These are phyloP conservation scores for Lactarius trivialis DNA, from an alignment of 768 basidiomycete species.

Conservation along the genomic window DNA sequence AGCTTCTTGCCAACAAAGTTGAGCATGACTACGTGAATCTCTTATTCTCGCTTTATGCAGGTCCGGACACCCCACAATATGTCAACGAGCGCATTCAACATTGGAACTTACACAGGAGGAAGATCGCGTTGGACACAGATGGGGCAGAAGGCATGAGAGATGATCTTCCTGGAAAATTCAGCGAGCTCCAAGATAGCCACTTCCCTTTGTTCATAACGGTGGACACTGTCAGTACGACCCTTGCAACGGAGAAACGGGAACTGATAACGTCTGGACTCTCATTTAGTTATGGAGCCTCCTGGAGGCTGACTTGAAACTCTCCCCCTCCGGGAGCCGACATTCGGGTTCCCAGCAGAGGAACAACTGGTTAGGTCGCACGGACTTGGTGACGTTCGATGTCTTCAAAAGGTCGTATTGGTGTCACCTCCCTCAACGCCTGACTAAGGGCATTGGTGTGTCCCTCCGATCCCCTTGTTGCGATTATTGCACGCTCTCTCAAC, in stretches of 20 bases:
- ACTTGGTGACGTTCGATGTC: slow-evolving; percentile 38
- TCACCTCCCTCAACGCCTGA: slow-evolving; percentile 45
- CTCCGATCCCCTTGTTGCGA: background rate
- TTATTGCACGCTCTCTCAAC: background rate
- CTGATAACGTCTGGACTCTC: background rate
- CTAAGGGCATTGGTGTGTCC: slow-evolving; percentile 45
- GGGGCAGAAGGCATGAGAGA: slow-evolving; percentile 37
- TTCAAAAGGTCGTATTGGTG: slow-evolving; percentile 55
- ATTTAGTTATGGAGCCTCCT: slow-evolving; percentile 43
- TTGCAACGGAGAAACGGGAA: background rate
- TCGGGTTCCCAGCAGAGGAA: slow-evolving; percentile 3
- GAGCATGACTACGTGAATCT: slow-evolving; percentile 56
- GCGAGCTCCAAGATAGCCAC: slow-evolving; percentile 48
- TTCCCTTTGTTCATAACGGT: slow-evolving; percentile 70
- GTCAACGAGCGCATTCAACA: slow-evolving; percentile 30
- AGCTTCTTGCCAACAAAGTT: slow-evolving; percentile 61
- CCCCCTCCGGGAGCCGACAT: background rate
- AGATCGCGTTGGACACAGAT: slow-evolving; percentile 36
- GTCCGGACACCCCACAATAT: slow-evolving; percentile 34
- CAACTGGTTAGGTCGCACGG: background rate
- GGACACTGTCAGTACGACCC: slow-evolving; percentile 40
- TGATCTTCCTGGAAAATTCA: slow-evolving; percentile 48
- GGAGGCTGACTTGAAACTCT: slow-evolving; percentile 37
- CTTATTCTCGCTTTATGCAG: slow-evolving; percentile 37
- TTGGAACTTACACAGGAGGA: slow-evolving; percentile 19